Evolutionary conservation across 2,329 filamentous ascomycete species (phyloP).

Genomic region (Passalora sequoiae): DNA sequence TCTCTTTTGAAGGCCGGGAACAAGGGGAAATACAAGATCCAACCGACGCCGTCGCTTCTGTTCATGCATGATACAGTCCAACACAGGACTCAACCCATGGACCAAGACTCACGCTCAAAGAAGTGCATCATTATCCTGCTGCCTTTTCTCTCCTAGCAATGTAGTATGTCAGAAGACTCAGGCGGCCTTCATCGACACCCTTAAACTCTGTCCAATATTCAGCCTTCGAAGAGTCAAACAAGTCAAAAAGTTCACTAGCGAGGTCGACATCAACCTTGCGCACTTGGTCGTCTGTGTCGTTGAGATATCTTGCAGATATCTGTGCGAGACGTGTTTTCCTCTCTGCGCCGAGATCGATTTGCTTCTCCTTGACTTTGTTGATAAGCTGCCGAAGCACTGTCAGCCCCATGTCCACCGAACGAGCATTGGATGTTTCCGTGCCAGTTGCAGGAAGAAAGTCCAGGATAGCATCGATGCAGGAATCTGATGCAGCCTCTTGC

Average conservation of each 20-base stretch:
- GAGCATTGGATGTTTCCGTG: slow-evolving; percentile 37
- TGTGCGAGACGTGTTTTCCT: slow-evolving; percentile 23
- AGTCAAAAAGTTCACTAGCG: slow-evolving; percentile 64
- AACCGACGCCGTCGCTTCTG: slow-evolving; percentile 1
- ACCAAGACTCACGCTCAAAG: not conserved
- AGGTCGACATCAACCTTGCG: slow-evolving; percentile 70
- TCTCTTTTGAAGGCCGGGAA: too few species aligned
- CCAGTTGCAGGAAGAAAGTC: slow-evolving; percentile 33
- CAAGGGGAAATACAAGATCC: not conserved
- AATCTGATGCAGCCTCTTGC: slow-evolving; percentile 55
- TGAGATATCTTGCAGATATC: slow-evolving; percentile 25
- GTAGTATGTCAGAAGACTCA: slow-evolving; percentile 76
- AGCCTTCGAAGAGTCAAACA: slow-evolving; percentile 28
- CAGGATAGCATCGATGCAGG: slow-evolving; percentile 36
- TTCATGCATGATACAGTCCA: too few species aligned
- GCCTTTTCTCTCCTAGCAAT: slow-evolving; percentile 58
- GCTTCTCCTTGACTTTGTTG: slow-evolving; percentile 34
- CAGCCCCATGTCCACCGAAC: slow-evolving; percentile 53
- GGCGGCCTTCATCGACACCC: slow-evolving; percentile 62
- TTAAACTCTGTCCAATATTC: slow-evolving; percentile 63
- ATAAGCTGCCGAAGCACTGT: slow-evolving; percentile 59
- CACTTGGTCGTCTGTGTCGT: slow-evolving; percentile 30
- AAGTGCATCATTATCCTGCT: slow-evolving; percentile 7
- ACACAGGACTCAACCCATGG: not conserved
- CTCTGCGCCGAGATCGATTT: slow-evolving; percentile 18